Evolutionary conservation across 345 rosid species (phyloP), one percentile per base, ranked within the genome.

Genomic region (Camelina laxa): DNA sequence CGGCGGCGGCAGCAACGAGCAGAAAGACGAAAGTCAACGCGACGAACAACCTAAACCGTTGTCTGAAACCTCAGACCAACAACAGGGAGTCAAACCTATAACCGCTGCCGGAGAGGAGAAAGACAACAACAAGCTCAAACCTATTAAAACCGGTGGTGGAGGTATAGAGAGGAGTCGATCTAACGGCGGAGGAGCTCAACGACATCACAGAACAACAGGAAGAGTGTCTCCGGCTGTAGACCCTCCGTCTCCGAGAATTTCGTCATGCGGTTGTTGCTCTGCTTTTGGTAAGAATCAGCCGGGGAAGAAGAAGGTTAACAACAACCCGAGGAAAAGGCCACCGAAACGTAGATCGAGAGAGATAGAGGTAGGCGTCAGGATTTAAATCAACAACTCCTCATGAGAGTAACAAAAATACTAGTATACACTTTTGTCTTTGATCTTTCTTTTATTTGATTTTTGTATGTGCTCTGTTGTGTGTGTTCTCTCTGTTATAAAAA

Each of bases 221-320:
- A 88, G 81, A 75, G 97, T 87, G 2, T 82, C 96, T 60, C 95
- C 95, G 45, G 95, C 91, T 3, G 81, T 87, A 6, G 98, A 94
- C 16, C 98, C 98, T 13, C 96, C 98, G 14, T 94, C 98, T 36
- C 98, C 98, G 2, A 87, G 86, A 82, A 65, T 94, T 2, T 87
- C 92, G 1, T 87, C 92, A 2, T 94, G 98, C 74, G 97, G 97
- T 65, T 87, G 86, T 50, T 94, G 97, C 79, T 22, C 84, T 19
- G 90, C 85, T 59, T 92, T 91, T 47, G 66, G 80, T 16, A 93
- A 89, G 78, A 91, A 86, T 68, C 81, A 82, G 7, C 22, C 75
- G 30, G 71, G 67, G 41, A 87, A 86, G 75, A 87, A 86, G 75
- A 78, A 73, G 51, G 63, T 39, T 5, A 84, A 27, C 30, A 22